Evolutionary conservation across 192 early-diverging fungal genomes (phyloP), one percentile per base, ranked within the genome.

Genomic region (Funneliformis geosporum): DNA sequence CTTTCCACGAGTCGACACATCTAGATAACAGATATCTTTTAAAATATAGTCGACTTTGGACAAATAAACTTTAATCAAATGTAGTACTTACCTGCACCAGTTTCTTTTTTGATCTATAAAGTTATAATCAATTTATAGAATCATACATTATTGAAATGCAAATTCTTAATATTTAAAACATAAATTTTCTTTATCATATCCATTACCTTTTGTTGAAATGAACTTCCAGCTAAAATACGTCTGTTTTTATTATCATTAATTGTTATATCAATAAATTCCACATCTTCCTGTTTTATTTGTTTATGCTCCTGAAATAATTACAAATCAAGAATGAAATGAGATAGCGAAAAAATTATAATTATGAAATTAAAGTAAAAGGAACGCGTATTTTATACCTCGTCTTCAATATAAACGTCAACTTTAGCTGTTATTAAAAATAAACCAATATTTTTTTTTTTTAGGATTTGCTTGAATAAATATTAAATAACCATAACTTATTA

Each of bases 171-270:
- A 44, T 11, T 44, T 14, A 59, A 60, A 61, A 75, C 14, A 55
- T 28, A 3, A 7, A 64, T 9, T 18, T 40, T 42, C 21, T 21
- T 23, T 68, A 7, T 28, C n/a, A n/a, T n/a, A n/a, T n/a, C n/a
- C 7, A 14, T 78, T 83, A 83, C 86, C 71, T 88, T 82, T 18
- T 85, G 82, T 83, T 96, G 95, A 8, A 92, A 92, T 0, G 90
- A 84, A 10, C 91, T 89, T 66, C 94, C 94, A 9, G 94, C 95
- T 50, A 97, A 83, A 33, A 89, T 73, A 81, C 95, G 95, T 38
- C 94, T 87, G 80, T 97, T 94, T 59, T 88, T 89, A 12, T 94
- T 84, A 68, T 94, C 88, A 83, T 97, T 97, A 79, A 96, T 96
- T 65, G 87, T 86, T 70, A 96, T 88, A 42, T 95, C 89, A 3